Base-by-base conservation (phyloP, 2,329 filamentous ascomycete genomes). In the Epichloe gansuensis region DNA sequence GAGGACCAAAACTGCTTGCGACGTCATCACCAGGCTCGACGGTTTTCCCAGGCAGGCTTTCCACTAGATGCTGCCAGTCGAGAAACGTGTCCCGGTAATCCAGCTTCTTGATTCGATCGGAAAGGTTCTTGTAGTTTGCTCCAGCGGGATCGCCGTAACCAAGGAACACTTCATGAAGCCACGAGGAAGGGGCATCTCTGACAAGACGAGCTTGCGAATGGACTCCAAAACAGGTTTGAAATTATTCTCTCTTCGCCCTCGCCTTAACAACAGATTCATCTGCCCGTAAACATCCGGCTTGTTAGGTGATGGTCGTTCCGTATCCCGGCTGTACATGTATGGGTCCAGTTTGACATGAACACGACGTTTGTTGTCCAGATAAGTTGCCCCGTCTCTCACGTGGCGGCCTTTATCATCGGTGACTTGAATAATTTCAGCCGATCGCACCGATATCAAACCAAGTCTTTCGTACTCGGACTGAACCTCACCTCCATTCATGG, bases 81-180 rank as follows among this genome's bases (percentile, higher is more conserved):
- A 97, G 69, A 65, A 98, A 96, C 0, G 93, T 97, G 65, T 98
- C 94, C 52, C 90, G 80, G 65, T 90, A 96, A 66, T 98, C 90
- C 51, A 98, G 74, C 52, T 80, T 87, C 61, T 82, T 82, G 57
- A 95, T 75, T 54, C 83, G 80, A 65, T 89, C 93, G 1, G 86
- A 72, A 15, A 98, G 72, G 49, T 89, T 84, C 57, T 87, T 89
- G 70, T 95, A 95, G 23, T 82, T 86, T 37, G 93, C 93, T 54
- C 87, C 85, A 34, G 88, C 80, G 54, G 93, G 91, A 67, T 98
- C 91, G 46, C 93, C 93, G 66, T 95, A 97, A 3, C 93, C 93
- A n/a, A 98, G 74, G 67, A 97, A 98, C 9, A 97, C 91, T 59
- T 97, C 93, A 62, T 95, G 89, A 44, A 98, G 75, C 93, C 93